phyloP scores from a whole-genome alignment of 2,329 filamentous ascomycete genomes.

The Cryphonectria carpinicola region DNA sequence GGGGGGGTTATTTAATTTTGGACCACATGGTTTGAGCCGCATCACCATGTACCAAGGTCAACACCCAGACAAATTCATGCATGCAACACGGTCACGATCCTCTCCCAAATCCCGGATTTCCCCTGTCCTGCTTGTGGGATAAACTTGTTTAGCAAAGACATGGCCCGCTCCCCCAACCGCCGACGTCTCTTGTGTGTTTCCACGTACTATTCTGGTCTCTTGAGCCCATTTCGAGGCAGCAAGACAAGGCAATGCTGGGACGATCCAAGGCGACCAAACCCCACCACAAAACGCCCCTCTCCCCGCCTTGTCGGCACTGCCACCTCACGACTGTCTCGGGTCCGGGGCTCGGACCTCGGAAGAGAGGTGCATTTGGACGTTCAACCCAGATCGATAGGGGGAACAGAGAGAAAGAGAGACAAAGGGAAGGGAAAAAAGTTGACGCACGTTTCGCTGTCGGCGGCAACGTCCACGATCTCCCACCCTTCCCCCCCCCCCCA shows the following conservation, averaged over 20 bases:
- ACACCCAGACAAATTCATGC: slow-evolving; percentile 6
- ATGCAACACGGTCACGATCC: neutral
- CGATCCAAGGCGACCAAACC: neutral
- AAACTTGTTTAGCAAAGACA: slow-evolving; percentile 4
- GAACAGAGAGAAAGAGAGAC: neutral
- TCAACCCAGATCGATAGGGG: neutral
- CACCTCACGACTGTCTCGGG: slow-evolving; percentile 5
- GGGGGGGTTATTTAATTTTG: neutral
- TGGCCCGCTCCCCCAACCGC: neutral
- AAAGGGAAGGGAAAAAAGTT: neutral
- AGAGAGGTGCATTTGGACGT: neutral
- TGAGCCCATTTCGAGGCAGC: neutral
- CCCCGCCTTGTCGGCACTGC: neutral
- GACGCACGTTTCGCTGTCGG: neutral
- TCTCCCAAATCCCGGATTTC: neutral
- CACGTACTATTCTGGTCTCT: neutral
- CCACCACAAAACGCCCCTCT: neutral
- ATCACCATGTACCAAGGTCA: slow-evolving; percentile 16
- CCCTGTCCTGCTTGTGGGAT: neutral
- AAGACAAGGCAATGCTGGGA: neutral
- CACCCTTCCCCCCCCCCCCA: too few relatives aligned
- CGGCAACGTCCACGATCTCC: neutral
- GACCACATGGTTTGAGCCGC: slow-evolving; percentile 31
- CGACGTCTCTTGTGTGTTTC: neutral
- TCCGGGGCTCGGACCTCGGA: slow-evolving; percentile 9